Evolutionary conservation across 352 stramenopile species (phyloP).

Genomic region (Globisporangium camurandrum): DNA sequence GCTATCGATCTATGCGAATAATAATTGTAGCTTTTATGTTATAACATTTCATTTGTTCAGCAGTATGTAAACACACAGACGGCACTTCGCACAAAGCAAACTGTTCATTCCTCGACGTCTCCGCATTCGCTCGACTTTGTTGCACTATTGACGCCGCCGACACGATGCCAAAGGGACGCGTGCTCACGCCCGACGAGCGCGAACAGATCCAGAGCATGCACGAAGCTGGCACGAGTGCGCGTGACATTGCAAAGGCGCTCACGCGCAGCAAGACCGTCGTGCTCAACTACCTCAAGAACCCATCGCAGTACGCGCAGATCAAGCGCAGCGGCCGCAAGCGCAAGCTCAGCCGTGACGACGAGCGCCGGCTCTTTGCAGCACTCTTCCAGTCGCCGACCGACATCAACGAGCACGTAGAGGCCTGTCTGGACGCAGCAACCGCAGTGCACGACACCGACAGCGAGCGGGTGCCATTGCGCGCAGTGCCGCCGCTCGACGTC

Average conservation of each 20-base stretch:
- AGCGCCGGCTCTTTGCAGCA: conserved; percentile 29
- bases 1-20: too few relatives aligned
- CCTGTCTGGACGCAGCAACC: background rate
- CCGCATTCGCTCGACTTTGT: too few relatives aligned
- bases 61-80: too few relatives aligned
- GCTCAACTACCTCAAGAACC: conserved; percentile 45
- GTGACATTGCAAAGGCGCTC: conserved; percentile 43
- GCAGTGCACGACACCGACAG: too few relatives aligned
- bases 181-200: conserved; percentile 27
- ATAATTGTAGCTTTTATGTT: too few relatives aligned
- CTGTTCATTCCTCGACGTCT: too few relatives aligned
- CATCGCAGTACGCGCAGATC: conserved; percentile 32
- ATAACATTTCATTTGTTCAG: too few relatives aligned
- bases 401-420: too few relatives aligned
- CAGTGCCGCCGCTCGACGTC: conserved; percentile 1
- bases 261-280: conserved; percentile 50
- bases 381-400: conserved; percentile 13
- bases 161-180: conserved; percentile 39
- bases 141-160: too few relatives aligned
- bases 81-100: too few relatives aligned
- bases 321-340: conserved; percentile 49
- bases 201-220: conserved; percentile 39
- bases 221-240: conserved; percentile 24
- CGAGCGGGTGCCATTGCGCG: too few relatives aligned
- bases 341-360: conserved; percentile 32